Evolutionary conservation across 2,329 filamentous ascomycete genomes (phyloP).

Genomic region (Pezicula rhizophila): DNA sequence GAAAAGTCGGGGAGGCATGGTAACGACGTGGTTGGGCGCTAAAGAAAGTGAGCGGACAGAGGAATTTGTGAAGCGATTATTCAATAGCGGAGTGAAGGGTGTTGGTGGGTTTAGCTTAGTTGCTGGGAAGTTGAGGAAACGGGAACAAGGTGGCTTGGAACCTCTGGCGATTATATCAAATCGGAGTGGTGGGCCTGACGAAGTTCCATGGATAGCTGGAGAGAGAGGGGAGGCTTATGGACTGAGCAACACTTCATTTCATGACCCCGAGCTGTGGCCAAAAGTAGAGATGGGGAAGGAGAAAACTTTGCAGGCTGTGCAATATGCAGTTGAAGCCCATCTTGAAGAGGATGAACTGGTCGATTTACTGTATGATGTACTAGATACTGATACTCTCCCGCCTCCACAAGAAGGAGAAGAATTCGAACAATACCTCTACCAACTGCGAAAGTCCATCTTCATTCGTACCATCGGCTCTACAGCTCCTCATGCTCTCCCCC

Average conservation of each 20-base stretch:
- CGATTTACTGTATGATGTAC: conserved; percentile 45
- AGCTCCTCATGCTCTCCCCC: conserved; percentile 33
- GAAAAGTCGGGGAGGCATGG: conserved; percentile 57
- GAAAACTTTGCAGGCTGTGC: conserved; percentile 31
- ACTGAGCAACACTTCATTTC: conserved; percentile 57
- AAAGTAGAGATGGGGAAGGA: conserved; percentile 48
- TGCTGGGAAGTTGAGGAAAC: conserved; percentile 49
- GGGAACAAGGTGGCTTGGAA: conserved; percentile 28
- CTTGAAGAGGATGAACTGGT: conserved; percentile 42
- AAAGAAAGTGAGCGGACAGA: conserved; percentile 40
- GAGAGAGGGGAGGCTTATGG: conserved; percentile 47
- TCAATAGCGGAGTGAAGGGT: conserved; percentile 48
- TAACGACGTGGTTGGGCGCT: conserved; percentile 54
- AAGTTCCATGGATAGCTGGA: conserved; percentile 54
- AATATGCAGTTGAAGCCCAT: conserved; percentile 32
- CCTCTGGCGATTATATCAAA: conserved; percentile 59
- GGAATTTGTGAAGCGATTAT: conserved; percentile 45
- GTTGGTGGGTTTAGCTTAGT: conserved; percentile 63
- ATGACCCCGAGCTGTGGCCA: conserved; percentile 49
- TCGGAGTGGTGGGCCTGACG: conserved; percentile 43
- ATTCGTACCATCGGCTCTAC: conserved; percentile 48
- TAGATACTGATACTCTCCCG: conserved; percentile 53
- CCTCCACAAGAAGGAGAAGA: conserved; percentile 26
- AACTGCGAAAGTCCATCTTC: conserved; percentile 55
- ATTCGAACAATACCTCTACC: conserved; percentile 47